A percentile compares a stretch with the other conserved stretches of the same genome.
Conservation (phyloP, 768 basidiomycete species). For the Favolaschia claudopus region DNA sequence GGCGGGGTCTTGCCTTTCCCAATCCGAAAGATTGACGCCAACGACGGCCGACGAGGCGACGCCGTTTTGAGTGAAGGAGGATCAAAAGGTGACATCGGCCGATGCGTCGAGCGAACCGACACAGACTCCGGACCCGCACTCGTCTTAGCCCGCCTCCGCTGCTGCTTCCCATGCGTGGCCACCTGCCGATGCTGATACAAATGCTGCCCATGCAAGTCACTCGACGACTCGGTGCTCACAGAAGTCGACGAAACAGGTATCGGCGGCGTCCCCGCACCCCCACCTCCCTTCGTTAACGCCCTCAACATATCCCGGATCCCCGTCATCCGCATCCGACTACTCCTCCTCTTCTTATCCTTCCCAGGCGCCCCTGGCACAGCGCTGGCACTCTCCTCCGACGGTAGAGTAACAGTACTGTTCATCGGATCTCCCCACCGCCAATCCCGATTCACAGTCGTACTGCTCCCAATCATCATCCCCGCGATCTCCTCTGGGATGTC, state of each 20-base stretch:
- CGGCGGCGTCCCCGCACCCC: slow-evolving; percentile 40
- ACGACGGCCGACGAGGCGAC: slow-evolving; percentile 79
- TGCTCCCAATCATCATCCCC: slow-evolving; percentile 1
- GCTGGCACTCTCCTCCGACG: slow-evolving; percentile 65
- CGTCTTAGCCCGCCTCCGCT: slow-evolving; percentile 58
- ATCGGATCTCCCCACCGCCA: slow-evolving; percentile 83
- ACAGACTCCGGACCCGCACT: slow-evolving; percentile 63
- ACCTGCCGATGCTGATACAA: slow-evolving; percentile 41
- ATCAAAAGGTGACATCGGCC: slow-evolving; percentile 55
- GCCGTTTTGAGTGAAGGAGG: slow-evolving; percentile 54
- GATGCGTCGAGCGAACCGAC: slow-evolving; percentile 45
- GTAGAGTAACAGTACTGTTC: slow-evolving; percentile 79
- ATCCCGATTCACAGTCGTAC: slow-evolving; percentile 58
- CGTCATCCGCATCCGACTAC: slow-evolving; percentile 67
- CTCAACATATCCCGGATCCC: slow-evolving; percentile 79
- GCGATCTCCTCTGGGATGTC: slow-evolving; percentile 38
- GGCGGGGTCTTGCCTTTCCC: slow-evolving; percentile 57
- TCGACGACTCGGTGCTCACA: slow-evolving; percentile 66
- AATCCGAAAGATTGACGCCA: slow-evolving; percentile 83
- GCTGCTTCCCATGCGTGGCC: slow-evolving; percentile 39
- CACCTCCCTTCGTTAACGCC: slow-evolving; percentile 64
- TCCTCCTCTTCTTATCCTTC: slow-evolving; percentile 58
- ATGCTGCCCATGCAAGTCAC: slow-evolving; percentile 45
- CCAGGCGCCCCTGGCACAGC: slow-evolving; percentile 31
- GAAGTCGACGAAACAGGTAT: slow-evolving; percentile 56